phyloP scores from a whole-genome alignment of 441 rosid species.

The Populus hybrid region DNA sequence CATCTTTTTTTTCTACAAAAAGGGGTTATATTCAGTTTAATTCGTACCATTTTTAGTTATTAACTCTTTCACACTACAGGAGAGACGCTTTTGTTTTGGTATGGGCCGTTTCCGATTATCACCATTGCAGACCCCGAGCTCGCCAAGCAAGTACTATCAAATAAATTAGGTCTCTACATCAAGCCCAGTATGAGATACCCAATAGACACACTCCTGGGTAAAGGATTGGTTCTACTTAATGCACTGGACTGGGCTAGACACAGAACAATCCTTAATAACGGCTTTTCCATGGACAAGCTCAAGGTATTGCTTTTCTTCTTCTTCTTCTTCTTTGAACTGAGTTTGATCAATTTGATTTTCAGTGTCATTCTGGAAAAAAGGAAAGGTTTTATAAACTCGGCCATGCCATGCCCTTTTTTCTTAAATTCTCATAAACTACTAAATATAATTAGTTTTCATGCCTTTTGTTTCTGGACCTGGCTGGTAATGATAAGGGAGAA shows the following conservation, averaged over 20 bases:
- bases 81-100: conserved; percentile 44
- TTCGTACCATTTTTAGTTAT: too few relatives aligned
- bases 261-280: conserved; percentile 46
- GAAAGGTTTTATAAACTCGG: too few relatives aligned
- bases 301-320: conserved; percentile 26
- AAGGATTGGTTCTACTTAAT: conserved; percentile 30
- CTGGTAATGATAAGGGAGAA: conserved; percentile 29
- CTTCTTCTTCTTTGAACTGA: not conserved
- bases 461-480: conserved; percentile 24
- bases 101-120: conserved; percentile 36
- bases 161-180: conserved; percentile 33
- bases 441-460: not conserved
- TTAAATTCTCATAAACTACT: too few relatives aligned
- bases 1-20: too few relatives aligned
- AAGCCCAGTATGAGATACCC: conserved; percentile 27
- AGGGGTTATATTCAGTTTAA: too few relatives aligned
- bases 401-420: too few relatives aligned
- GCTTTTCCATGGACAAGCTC: conserved; percentile 41
- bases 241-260: conserved; percentile 47
- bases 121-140: conserved; percentile 38
- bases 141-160: conserved; percentile 37
- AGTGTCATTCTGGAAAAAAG: too few relatives aligned
- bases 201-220: conserved; percentile 24
- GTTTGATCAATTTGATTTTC: too few relatives aligned
- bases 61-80: conserved; percentile 19